Evolutionary conservation across 1,284 basidiomycete genomes (phyloP), one percentile per base, ranked within the genome.

Genomic region (Microbotryum lychnidis-dioicae): DNA sequence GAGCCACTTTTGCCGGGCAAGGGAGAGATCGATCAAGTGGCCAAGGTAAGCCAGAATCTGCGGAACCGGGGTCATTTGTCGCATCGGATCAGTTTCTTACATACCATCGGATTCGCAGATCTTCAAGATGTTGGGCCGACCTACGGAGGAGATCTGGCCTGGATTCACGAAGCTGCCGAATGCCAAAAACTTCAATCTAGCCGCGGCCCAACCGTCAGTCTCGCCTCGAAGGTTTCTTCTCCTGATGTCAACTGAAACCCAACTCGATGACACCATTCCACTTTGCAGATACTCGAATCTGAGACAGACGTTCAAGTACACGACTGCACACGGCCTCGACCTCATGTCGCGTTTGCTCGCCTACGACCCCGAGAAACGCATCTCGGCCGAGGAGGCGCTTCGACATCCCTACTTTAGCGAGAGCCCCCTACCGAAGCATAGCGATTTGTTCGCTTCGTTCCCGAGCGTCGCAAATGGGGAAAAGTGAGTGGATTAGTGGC

Each of bases 381-480:
- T 97, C 59, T 82, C 83, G 44, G 93, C 94, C 0, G 87, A 87
- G 62, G 88, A 92, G 65, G 96, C 92, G 3, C 74, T 92, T 49
- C 80, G 85, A 66, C 96, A 99, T 77, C 85, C 87, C 2, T 99
- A 93, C 75, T 99, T 98, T 75, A 93, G 90, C 6, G 96, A 99
- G 77, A 86, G 89, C 1, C 96, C 96, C 0, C 76, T 88, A 47
- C 94, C 96, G 1, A 97, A 98, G 72, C 94, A 98, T 75, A 91
- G 92, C n/a, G 92, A 97, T 72, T 79, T 94, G 58, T 98, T 99
- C 76, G 85, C 89, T 2, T 94, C 90, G 2, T 99, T 98, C 76
- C 96, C 96, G 20, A 93, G 89, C 48, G 83, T 87, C 23, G 96
- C 96, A n/a, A 91, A 91, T 4, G 96, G 96, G 25, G 96, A 98